Evolutionary conservation across 331 rosid species (phyloP), one percentile per base, ranked within the genome.

Genomic region (Quercus tomentella): DNA sequence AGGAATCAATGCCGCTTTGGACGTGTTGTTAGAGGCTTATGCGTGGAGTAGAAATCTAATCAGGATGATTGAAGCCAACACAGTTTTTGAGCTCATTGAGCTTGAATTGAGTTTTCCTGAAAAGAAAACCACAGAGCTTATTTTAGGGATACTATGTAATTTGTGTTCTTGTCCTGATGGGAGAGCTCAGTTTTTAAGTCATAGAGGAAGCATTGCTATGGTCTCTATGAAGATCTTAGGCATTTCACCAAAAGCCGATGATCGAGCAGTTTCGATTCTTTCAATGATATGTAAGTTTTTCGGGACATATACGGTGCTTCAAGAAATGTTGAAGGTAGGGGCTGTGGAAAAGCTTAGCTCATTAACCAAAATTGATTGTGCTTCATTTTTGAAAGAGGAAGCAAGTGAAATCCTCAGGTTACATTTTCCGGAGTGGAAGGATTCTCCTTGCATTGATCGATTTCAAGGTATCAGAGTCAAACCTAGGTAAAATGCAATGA

Each of bases 71-170:
- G 73, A 86, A 28, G 75, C 72, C 11, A 76, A 82, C 30, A 77
- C 56, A 5, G 84, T 76, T 20, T 41, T 60, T 10, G 80, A 82
- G 77, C 82, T 86, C 3, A 58, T 82, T 17, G 80, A 86, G 75
- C 65, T 79, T 72, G 94, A 88, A 41, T 18, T 91, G 5, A 41
- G 16, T 1, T 63, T 75, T 5, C 86, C 80, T 0, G 92, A 89
- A 33, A 89, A 70, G 82, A 73, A 76, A 75, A 81, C 84, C 4
- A 85, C 88, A 0, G 96, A 92, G 66, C 78, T 89, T 1, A 79
- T 81, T 6, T 30, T 92, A 1, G 87, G 82, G 4, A 80, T 89
- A 33, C 63, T 86, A 11, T 67, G 66, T 41, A 84, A 82, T 20
- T 25, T 86, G 33, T 86, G 89, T 62, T 79, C 74, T 18, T 82